These are phyloP conservation scores for Tricholoma sp. DNA, from an alignment of 768 basidiomycete genomes.

Conservation along the genomic window DNA sequence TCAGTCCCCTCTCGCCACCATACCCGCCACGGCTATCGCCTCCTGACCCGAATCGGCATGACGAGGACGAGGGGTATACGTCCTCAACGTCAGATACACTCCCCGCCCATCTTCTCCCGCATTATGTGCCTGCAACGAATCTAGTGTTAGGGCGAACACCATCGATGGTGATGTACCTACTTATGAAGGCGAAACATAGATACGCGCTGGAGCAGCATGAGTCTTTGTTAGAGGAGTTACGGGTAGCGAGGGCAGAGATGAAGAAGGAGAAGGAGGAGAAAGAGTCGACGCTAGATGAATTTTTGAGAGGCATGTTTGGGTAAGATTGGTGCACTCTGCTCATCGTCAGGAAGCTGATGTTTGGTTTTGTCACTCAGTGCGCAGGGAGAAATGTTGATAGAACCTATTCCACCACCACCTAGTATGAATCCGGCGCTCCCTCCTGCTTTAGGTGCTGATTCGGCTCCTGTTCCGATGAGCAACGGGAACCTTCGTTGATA, in stretches of 20 bases:
- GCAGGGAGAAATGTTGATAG: slow-evolving; percentile 22
- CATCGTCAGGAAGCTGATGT: neutral
- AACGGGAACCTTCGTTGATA: slow-evolving; percentile 1
- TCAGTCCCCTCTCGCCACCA: slow-evolving; percentile 11
- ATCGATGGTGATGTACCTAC: slow-evolving; percentile 63
- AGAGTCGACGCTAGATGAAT: slow-evolving; percentile 53
- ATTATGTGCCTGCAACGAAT: slow-evolving; percentile 53
- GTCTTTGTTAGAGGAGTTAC: slow-evolving; percentile 59
- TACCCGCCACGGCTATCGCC: slow-evolving; percentile 7
- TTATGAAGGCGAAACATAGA: slow-evolving; percentile 72
- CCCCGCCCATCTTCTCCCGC: slow-evolving; percentile 47
- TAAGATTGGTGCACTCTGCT: slow-evolving; percentile 21
- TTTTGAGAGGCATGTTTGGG: slow-evolving; percentile 50
- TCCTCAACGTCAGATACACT: slow-evolving; percentile 39
- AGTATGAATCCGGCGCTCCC: slow-evolving; percentile 6
- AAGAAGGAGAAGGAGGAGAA: slow-evolving; percentile 53
- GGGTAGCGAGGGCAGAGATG: slow-evolving; percentile 45
- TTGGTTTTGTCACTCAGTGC: slow-evolving; percentile 5
- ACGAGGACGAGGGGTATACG: slow-evolving; percentile 35
- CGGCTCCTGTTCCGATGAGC: neutral
- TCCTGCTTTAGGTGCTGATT: slow-evolving; percentile 2
- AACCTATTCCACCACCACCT: slow-evolving; percentile 12
- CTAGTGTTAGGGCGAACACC: slow-evolving; percentile 68
- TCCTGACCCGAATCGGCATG: slow-evolving; percentile 13
- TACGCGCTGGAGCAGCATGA: slow-evolving; percentile 68